These are phyloP conservation scores for Cyathus striatus DNA, from an alignment of 768 basidiomycete genomes.

Conservation along the genomic window DNA sequence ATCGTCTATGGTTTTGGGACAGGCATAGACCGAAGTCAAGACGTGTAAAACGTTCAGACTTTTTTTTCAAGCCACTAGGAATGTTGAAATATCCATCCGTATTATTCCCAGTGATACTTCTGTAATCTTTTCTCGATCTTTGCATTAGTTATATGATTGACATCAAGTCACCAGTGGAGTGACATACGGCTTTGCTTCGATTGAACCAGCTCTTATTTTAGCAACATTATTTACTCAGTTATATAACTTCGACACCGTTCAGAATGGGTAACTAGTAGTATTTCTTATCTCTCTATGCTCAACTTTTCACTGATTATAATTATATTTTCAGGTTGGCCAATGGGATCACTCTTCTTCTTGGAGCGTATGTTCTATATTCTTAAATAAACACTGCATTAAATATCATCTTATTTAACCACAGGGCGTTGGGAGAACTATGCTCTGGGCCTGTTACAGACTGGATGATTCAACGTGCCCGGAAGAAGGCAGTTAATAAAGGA, in stretches of 20 bases:
- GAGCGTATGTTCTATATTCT: constrained; percentile 18
- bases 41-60: constrained; percentile 18
- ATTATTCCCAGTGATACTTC: constrained; percentile 28
- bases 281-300: too few relatives aligned
- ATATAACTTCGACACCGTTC: constrained; percentile 32
- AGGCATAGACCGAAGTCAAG: constrained; percentile 21
- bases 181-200: constrained; percentile 32
- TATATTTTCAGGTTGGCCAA: constrained; percentile 25
- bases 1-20: constrained; percentile 25
- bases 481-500: constrained; percentile 16
- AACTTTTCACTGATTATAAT: too few relatives aligned
- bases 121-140: constrained; percentile 9
- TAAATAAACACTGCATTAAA: neutral
- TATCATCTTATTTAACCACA: constrained; percentile 10
- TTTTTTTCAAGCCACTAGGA: constrained; percentile 26
- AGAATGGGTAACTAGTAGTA: too few relatives aligned
- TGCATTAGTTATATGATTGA: neutral
- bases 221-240: constrained; percentile 30
- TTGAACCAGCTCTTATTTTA: constrained; percentile 32
- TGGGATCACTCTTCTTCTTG: constrained; percentile 28
- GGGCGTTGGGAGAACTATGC: constrained; percentile 27
- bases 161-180: constrained; percentile 21
- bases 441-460: constrained; percentile 30
- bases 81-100: constrained; percentile 37
- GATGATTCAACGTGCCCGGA: constrained; percentile 30